Base-by-base conservation (phyloP, 2,329 filamentous ascomycete species). In the Arachnomyces sp. region DNA sequence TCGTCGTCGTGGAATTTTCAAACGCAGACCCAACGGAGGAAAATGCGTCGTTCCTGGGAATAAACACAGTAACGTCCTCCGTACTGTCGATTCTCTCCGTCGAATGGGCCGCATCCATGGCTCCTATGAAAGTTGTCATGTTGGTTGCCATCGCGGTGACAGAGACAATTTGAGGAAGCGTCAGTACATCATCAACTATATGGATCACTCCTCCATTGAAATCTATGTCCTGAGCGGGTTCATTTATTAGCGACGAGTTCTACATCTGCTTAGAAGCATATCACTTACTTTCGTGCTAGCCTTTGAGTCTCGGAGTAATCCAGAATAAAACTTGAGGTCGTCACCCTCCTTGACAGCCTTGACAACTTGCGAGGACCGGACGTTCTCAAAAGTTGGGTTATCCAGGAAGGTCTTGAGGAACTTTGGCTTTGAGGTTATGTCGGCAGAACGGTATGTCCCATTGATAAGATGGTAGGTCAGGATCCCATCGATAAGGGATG, bases 351-450 rank as follows among this genome's bases (percentile, higher is more conserved):
- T 44, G n/a, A 63, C 49, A 3, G 65, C 66, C 44, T 75, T 63
- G 3, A 82, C 69, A 7, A 73, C 66, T 54, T 82, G 79, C 2
- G 77, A 77, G 28, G 70, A 74, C 3, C 74, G 77, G 8, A 82
- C 69, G 42, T 78, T 79, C 47, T 72, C 64, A 53, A 72, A 82
- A 0, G 65, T 60, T 15, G 62, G 37, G 46, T 76, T 69, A 13
- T 61, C 72, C 39, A 82, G 60, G 6, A 72, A 54, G 2, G 70
- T 73, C 15, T 36, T 18, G 2, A 68, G 51, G 50, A 77, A 75
- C 21, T 43, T 47, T 4, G 36, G 46, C 11, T 30, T 61, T 21
- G 61, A 59, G 4, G 55, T 62, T 40, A 69, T 59, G 3, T 60
- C 53, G 4, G 48, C 50, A 1, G 66, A 54, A 3, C 42, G 49